Evolutionary conservation across 768 basidiomycete genomes (phyloP).

Genomic region (Crassisporium funariophilum): DNA sequence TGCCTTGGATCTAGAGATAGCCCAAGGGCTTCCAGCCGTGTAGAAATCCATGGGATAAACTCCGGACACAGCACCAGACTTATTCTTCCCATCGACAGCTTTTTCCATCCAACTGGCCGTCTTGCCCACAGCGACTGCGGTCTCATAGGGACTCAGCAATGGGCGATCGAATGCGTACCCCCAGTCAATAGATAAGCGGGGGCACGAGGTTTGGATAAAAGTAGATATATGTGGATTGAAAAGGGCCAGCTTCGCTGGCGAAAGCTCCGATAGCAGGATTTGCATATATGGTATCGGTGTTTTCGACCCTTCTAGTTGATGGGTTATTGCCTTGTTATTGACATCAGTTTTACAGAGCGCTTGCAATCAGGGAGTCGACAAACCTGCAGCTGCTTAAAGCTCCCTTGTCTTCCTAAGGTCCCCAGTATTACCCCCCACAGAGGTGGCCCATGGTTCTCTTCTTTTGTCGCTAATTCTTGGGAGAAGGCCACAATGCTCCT

Average conservation of each 20-base stretch:
- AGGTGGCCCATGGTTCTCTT: conserved; percentile 15
- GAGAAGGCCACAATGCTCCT: conserved; percentile 52
- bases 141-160: conserved; percentile 91
- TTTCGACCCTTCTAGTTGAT: conserved; percentile 60
- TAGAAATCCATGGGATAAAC: conserved; percentile 99
- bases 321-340: conserved; percentile 64
- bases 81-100: conserved; percentile 18
- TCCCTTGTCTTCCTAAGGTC: conserved; percentile 94
- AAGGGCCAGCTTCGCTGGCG: conserved; percentile 88
- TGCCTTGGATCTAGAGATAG: conserved; percentile 61
- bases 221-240: conserved; percentile 81
- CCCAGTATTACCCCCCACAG: conserved; percentile 94
- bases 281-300: conserved; percentile 76
- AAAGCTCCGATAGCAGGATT: conserved; percentile 95
- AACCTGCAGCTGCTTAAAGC: conserved; percentile 83
- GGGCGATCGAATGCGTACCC: conserved; percentile 94
- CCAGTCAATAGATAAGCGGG: conserved; percentile 97
- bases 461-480: conserved; percentile 10
- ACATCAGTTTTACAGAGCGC: background rate
- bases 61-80: conserved; percentile 33
- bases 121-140: conserved; percentile 79
- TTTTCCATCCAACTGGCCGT: conserved; percentile 64
- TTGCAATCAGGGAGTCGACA: background rate
- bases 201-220: conserved; percentile 97
- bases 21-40: conserved; percentile 77